Percentiles rank a stretch among this genome's conserved stretches.
Conservation (phyloP, 768 basidiomycete species). For the Calocybe cyanea region DNA sequence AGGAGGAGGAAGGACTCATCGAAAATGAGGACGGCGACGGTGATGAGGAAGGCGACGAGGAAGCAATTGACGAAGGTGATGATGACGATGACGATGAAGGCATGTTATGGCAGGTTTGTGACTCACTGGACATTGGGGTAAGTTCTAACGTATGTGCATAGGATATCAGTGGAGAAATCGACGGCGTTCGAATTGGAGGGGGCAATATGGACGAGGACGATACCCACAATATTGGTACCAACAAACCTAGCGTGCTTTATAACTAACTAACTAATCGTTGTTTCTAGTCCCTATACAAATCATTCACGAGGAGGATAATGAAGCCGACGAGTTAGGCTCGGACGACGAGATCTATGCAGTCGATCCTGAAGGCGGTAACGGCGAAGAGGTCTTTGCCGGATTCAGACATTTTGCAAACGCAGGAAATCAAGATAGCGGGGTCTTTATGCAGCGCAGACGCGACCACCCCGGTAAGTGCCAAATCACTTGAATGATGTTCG, state of each 20-base stretch:
- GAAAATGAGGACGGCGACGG: conserved; percentile 49
- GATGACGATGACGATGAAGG: conserved; percentile 50
- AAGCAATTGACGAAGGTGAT: conserved; percentile 41
- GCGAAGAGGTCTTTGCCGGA: conserved; percentile 53
- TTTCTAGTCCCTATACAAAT: conserved; percentile 49
- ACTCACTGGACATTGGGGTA: background rate
- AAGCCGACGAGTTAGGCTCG: conserved; percentile 57
- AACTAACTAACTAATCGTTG: conserved; percentile 3
- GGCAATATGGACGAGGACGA: conserved; percentile 62
- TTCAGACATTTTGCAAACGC: conserved; percentile 48
- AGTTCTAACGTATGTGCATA: conserved; percentile 17
- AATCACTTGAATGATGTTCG: conserved; percentile 6
- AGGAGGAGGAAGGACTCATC: conserved; percentile 62
- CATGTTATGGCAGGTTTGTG: conserved; percentile 56
- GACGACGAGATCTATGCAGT: conserved; percentile 61
- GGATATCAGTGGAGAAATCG: conserved; percentile 52
- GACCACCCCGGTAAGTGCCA: conserved; percentile 40
- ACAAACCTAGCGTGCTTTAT: background rate
- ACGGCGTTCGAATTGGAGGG: conserved; percentile 38
- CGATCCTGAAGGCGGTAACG: conserved; percentile 31
- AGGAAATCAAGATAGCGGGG: conserved; percentile 36
- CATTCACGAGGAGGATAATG: conserved; percentile 59
- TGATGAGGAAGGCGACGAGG: conserved; percentile 37
- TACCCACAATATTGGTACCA: conserved; percentile 41
- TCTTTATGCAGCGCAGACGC: conserved; percentile 54